Evolutionary conservation across 768 basidiomycete species (phyloP).

Genomic region (Tylopilus subfusipes): DNA sequence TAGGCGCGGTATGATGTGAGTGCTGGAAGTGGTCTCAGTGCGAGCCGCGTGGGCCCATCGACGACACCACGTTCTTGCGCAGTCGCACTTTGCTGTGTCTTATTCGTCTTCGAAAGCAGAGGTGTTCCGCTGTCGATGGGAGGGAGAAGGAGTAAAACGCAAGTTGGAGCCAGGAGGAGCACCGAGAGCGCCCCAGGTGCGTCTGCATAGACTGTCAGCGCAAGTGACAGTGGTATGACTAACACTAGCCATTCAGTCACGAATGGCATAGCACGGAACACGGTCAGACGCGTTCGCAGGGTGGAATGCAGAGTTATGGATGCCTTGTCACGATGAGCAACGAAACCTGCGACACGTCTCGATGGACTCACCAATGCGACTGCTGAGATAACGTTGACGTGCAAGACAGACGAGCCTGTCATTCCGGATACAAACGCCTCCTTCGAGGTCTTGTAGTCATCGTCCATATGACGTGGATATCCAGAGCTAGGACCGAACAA

Average conservation of each 20-base stretch:
- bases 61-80: not conserved
- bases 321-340: conserved; percentile 43
- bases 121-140: conserved; percentile 44
- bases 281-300: conserved; percentile 46
- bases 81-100: not conserved
- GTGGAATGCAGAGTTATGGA: conserved; percentile 71
- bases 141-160: conserved; percentile 42
- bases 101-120: conserved; percentile 44
- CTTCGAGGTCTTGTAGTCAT: too few species aligned
- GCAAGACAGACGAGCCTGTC: conserved; percentile 63
- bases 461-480: too few species aligned
- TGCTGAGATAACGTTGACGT: conserved; percentile 66
- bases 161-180: conserved; percentile 45
- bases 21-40: conserved; percentile 57
- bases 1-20: conserved; percentile 87
- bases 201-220: conserved; percentile 72
- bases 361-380: conserved; percentile 55
- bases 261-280: conserved; percentile 37
- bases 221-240: conserved; percentile 73
- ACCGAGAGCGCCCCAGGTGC: conserved; percentile 50
- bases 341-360: not conserved
- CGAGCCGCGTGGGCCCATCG: not conserved
- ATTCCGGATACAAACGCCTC: too few species aligned
- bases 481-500: too few species aligned
- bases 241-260: conserved; percentile 60